Conservation (phyloP, 306 rosid genomes). For the Chamaecrista fasciculata region DNA sequence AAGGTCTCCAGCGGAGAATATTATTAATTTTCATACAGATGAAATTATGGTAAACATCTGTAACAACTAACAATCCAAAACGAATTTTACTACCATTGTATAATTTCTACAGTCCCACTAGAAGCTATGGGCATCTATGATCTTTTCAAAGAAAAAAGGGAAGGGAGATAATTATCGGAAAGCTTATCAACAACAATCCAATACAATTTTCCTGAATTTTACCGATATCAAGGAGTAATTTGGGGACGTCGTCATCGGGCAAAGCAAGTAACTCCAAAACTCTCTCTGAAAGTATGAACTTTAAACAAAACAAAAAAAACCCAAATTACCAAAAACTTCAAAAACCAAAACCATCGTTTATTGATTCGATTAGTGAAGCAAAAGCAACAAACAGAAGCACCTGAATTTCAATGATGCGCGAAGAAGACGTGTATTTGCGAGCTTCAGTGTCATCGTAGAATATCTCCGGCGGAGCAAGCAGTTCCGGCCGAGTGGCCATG, state of each 20-base stretch:
- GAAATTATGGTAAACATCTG: neutral
- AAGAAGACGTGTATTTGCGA: slow-evolving; percentile 88
- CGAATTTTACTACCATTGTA: no score
- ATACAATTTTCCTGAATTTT: neutral
- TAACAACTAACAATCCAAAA: neutral
- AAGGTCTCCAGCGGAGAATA: neutral
- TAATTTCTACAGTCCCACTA: neutral
- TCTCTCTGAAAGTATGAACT: slow-evolving; percentile 61
- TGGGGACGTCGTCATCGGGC: slow-evolving; percentile 75
- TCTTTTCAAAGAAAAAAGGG: neutral
- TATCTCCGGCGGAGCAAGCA: slow-evolving; percentile 88
- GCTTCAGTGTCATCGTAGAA: slow-evolving; percentile 85
- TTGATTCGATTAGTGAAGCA: neutral
- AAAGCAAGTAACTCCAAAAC: slow-evolving; percentile 82
- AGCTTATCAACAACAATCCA: neutral
- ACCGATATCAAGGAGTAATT: slow-evolving; percentile 88
- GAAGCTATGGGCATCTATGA: neutral
- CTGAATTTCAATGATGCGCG: slow-evolving; percentile 86
- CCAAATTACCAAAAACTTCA: no score
- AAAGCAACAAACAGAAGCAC: neutral
- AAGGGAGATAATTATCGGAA: neutral
- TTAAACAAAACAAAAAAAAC: neutral
- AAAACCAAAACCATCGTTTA: neutral
- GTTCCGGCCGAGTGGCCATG: slow-evolving; percentile 82
- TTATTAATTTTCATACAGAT: neutral